Conservation (phyloP, 2,329 filamentous ascomycete species). For the Mycosphaerella sp. region DNA sequence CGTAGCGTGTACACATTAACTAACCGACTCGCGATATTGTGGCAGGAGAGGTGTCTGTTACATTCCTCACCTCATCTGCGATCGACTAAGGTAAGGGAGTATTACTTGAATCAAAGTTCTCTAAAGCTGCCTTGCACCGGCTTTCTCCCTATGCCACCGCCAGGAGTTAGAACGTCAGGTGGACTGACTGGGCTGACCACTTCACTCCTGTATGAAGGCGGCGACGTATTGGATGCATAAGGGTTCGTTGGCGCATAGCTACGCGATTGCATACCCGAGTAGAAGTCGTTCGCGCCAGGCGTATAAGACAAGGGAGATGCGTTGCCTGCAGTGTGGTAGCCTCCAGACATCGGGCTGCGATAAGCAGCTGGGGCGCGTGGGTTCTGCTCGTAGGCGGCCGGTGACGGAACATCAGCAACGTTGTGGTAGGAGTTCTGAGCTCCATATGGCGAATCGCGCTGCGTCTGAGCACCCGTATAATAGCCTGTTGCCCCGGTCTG, state of each 20-base stretch:
- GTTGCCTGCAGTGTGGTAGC: conserved; percentile 3
- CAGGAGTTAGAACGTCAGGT: conserved; percentile 16
- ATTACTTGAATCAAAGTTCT: conserved; percentile 24
- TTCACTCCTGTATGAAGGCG: conserved; percentile 15
- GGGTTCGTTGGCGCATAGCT: conserved; percentile 14
- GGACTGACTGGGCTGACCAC: conserved; percentile 22
- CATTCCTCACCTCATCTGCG: too few species aligned
- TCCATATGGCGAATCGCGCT: conserved; percentile 6
- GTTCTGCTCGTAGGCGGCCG: conserved; percentile 4
- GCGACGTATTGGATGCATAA: conserved; percentile 18
- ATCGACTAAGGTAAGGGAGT: too few species aligned
- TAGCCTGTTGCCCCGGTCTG: conserved; percentile 11
- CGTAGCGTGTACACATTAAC: too few species aligned
- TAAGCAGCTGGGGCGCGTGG: conserved; percentile 5
- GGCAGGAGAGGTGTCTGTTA: too few species aligned
- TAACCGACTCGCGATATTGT: too few species aligned
- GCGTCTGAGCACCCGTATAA: conserved; percentile 1
- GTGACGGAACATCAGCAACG: background rate
- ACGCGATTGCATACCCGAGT: background rate
- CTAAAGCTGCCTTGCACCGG: conserved; percentile 34
- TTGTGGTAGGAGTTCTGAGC: conserved; percentile 8
- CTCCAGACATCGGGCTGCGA: conserved; percentile 9
- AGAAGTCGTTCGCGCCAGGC: conserved; percentile 10
- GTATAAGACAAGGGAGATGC: conserved; percentile 6
- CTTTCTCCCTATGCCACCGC: conserved; percentile 25